Evolutionary conservation across 2,329 filamentous ascomycete genomes (phyloP).

Genomic region (Arthrocladium fulminans): DNA sequence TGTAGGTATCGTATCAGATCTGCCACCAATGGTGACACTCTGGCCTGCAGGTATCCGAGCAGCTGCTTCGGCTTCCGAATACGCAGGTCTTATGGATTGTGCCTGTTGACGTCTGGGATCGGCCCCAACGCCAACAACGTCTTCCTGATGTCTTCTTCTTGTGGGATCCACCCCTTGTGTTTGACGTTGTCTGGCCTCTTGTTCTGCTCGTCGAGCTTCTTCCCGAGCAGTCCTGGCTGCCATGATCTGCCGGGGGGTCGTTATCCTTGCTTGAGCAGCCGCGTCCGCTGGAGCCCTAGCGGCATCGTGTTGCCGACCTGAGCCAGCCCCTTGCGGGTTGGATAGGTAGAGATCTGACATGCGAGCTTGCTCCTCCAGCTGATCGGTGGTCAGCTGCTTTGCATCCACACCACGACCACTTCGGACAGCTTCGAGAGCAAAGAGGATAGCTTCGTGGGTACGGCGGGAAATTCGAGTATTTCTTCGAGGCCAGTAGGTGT

Average conservation of each 20-base stretch:
- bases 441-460: constrained; percentile 84
- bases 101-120: constrained; percentile 29
- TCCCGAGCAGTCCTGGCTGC: constrained; percentile 72
- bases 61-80: constrained; percentile 4
- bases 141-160: constrained; percentile 46
- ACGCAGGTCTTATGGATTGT: constrained; percentile 6
- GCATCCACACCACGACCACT: constrained; percentile 22
- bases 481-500: constrained; percentile 45
- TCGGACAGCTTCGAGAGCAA: constrained; percentile 77
- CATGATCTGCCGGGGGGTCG: constrained; percentile 87
- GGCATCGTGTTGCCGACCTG: constrained; percentile 36
- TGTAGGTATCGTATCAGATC: constrained; percentile 15
- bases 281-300: constrained; percentile 45
- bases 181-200: constrained; percentile 48
- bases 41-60: constrained; percentile 10
- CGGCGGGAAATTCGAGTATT: constrained; percentile 63
- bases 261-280: constrained; percentile 41
- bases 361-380: constrained; percentile 76
- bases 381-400: constrained; percentile 75
- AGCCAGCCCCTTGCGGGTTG: constrained; percentile 35
- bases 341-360: constrained; percentile 77
- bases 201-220: constrained; percentile 59
- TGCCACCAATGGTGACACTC: constrained; percentile 13
- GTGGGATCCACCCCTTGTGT: constrained; percentile 36
- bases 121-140: constrained; percentile 49